phyloP scores from a whole-genome alignment of 2,329 filamentous ascomycete genomes.

The Talaromyces sp. region DNA sequence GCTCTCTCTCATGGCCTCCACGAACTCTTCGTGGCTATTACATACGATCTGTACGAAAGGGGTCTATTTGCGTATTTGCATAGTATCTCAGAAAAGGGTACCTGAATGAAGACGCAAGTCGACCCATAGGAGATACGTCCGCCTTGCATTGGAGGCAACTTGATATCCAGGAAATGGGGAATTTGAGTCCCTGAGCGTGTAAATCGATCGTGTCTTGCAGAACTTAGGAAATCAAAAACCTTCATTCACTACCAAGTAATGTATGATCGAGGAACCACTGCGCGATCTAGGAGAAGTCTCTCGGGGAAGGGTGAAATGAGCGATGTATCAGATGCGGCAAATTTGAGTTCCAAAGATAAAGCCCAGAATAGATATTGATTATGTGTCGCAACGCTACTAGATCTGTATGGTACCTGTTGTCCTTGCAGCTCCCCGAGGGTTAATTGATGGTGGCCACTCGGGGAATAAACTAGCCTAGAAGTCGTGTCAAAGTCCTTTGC shows the following conservation, averaged over 20 bases:
- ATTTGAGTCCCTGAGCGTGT: conserved; percentile 1
- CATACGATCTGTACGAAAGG: background rate
- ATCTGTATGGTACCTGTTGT: conserved; percentile 20
- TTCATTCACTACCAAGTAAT: background rate
- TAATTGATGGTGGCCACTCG: conserved; percentile 19
- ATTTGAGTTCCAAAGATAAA: conserved; percentile 24
- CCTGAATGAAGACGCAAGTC: conserved; percentile 21
- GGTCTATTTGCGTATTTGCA: conserved; percentile 12
- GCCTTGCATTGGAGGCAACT: conserved; percentile 28
- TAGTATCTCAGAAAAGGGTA: conserved; percentile 23
- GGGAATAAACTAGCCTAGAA: conserved; percentile 15
- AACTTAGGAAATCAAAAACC: conserved; percentile 10
- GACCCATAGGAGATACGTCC: conserved; percentile 13
- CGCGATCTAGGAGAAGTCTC: conserved; percentile 16
- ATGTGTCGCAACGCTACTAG: conserved; percentile 16
- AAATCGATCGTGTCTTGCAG: conserved; percentile 11
- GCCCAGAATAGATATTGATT: conserved; percentile 12
- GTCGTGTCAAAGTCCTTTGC: background rate
- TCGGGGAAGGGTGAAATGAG: conserved; percentile 11
- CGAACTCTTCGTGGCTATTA: background rate
- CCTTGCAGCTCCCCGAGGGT: conserved; percentile 23
- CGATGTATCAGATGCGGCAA: conserved; percentile 29
- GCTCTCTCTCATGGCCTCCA: background rate
- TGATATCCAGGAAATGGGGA: conserved; percentile 23
- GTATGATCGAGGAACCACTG: conserved; percentile 15